These are phyloP conservation scores for Trichoderma citrinoviride DNA, from an alignment of 2,329 filamentous ascomycete genomes.

Conservation along the genomic window DNA sequence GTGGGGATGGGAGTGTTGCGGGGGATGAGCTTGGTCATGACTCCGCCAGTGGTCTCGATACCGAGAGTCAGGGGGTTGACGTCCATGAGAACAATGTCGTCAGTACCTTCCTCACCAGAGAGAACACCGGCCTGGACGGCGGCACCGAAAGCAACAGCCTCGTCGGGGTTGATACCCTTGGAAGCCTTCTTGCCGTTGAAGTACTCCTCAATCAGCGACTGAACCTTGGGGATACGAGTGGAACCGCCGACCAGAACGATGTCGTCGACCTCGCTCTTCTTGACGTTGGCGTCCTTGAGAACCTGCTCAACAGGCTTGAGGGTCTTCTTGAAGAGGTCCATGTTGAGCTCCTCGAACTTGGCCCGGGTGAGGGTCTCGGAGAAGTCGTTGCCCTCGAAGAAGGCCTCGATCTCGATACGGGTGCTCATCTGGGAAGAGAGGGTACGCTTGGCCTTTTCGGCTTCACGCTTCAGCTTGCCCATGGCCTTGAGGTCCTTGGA, in stretches of 20 bases:
- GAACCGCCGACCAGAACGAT: conserved; percentile 98
- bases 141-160: conserved; percentile 96
- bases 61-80: conserved; percentile 94
- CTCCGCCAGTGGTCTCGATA: conserved; percentile 95
- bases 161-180: conserved; percentile 99
- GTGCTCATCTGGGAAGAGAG: conserved; percentile 92
- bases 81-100: conserved; percentile 88
- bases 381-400: conserved; percentile 96
- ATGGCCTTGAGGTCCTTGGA: conserved; percentile 95
- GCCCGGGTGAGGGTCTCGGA: conserved; percentile 96
- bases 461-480: conserved; percentile 99
- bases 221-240: conserved; percentile 98
- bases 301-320: conserved; percentile 98
- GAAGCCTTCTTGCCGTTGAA: conserved; percentile 94
- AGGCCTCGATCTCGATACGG: conserved; percentile 93
- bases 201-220: conserved; percentile 91
- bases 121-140: conserved; percentile 96
- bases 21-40: conserved; percentile 96
- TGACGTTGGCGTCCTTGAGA: conserved; percentile 95
- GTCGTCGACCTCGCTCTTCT: conserved; percentile 92
- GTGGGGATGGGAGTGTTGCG: conserved; percentile 94
- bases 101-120: conserved; percentile 78
- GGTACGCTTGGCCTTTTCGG: conserved; percentile 98
- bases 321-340: conserved; percentile 98
- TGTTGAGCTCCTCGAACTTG: conserved; percentile 99